Conservation (phyloP, 805 yeast genomes). For the Isabelozyma gotoi region DNA sequence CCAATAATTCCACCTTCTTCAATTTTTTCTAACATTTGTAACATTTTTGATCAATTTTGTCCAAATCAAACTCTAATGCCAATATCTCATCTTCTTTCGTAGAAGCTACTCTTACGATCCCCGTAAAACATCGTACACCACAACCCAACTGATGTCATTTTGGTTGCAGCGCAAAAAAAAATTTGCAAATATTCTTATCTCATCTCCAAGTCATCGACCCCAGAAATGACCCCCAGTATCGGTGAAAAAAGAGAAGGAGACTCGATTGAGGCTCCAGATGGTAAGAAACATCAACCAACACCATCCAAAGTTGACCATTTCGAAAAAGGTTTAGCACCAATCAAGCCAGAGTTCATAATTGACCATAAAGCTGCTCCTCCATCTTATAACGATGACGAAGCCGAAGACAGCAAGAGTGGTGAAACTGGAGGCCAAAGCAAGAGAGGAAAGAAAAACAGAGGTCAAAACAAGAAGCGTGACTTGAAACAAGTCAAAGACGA, state of each 20-base stretch:
- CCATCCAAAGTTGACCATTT: slow-evolving; percentile 13
- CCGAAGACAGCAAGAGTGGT: slow-evolving; percentile 41
- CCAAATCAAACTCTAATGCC: no score
- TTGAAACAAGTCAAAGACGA: slow-evolving; percentile 66
- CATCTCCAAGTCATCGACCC: not conserved
- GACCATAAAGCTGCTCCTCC: slow-evolving; percentile 15
- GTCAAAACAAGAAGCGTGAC: slow-evolving; percentile 84
- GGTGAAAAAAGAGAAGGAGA: slow-evolving; percentile 13
- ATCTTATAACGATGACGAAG: slow-evolving; percentile 48
- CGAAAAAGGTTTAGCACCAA: slow-evolving; percentile 68
- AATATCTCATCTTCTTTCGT: not conserved
- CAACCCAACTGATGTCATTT: not conserved
- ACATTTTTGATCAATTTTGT: no score
- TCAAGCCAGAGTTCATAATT: slow-evolving; percentile 69
- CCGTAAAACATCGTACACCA: not conserved
- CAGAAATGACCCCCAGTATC: not conserved
- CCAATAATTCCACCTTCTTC: no score
- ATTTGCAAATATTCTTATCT: not conserved
- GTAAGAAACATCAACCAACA: slow-evolving; percentile 17
- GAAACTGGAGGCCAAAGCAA: slow-evolving; percentile 32
- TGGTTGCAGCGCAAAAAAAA: not conserved
- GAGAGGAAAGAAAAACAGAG: slow-evolving; percentile 54
- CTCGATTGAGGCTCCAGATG: slow-evolving; percentile 7
- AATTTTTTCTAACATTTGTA: no score
- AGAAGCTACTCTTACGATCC: not conserved